Conservation (phyloP, 1,284 basidiomycete genomes). For the Tilletia indica region DNA sequence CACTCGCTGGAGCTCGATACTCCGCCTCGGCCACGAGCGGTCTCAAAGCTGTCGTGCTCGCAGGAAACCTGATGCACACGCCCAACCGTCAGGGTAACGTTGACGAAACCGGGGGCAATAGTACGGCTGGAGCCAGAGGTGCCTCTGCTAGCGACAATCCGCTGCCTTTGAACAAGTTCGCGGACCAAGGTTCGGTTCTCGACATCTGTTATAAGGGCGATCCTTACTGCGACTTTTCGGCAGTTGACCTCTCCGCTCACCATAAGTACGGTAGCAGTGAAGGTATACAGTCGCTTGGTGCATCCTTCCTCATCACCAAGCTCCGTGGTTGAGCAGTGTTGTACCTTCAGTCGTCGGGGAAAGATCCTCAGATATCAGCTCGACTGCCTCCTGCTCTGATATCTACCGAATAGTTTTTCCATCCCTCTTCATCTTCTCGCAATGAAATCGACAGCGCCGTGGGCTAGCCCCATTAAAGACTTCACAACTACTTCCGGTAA, state of each 20-base stretch:
- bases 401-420: too few species aligned
- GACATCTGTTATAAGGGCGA: neutral
- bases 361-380: too few species aligned
- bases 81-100: slow-evolving; percentile 4
- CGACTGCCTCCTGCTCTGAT: too few species aligned
- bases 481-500: too few species aligned
- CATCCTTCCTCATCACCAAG: neutral
- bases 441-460: too few species aligned
- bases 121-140: neutral
- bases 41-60: neutral
- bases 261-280: neutral
- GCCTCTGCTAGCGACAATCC: neutral
- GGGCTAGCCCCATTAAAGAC: too few species aligned
- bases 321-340: neutral
- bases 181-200: neutral
- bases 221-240: neutral
- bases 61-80: slow-evolving; percentile 1
- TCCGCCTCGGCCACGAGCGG: neutral
- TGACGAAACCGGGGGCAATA: slow-evolving; percentile 1
- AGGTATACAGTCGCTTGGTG: neutral
- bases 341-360: too few species aligned
- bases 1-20: neutral
- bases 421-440: too few species aligned
- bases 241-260: neutral
- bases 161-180: neutral